Base-by-base conservation (phyloP, 2,329 filamentous ascomycete species). In the Magnaporthiopsis incrustans region DNA sequence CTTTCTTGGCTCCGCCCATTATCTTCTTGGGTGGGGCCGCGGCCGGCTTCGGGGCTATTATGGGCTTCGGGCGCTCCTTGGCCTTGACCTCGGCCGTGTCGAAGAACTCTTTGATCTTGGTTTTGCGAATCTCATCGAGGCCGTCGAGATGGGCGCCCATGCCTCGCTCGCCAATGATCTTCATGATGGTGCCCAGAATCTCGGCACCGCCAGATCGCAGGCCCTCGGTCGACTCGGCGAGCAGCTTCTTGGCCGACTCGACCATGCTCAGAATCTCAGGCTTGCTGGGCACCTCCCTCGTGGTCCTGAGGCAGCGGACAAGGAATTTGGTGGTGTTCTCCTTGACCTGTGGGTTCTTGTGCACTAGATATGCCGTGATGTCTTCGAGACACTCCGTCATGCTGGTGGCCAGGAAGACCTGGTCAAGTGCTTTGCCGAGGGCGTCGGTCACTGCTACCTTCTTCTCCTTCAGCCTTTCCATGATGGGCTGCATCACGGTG, bases 281-380 rank as follows among this genome's bases (percentile, higher is more conserved):
- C 69, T 96, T 95, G 67, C 85, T 84, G 2, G 96, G 96, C 3
- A 95, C 91, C 25, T 91, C 89, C 69, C 88, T 84, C 0, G 94
- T 97, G 0, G 86, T 92, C 68, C 89, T 89, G 59, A 99, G 80
- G 73, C 90, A 94, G 67, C 95, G 86, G 61, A 96, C 89, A n/a
- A 99, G 80, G 71, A 99, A 98, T 67, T 91, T 92, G 77, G 96
- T 89, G 0, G 92, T 96, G 66, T 96, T 93, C 70, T 97, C 91
- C 77, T 99, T 99, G 67, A 99, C 91, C 72, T 97, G 93, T 0
- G 95, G 95, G 73, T 99, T 99, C 77, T 99, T 99, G 82, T 97
- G 91, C 69, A 87, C 88, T 38, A 98, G 78, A 68, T 89, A 96
- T 65, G 95, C 85, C 0, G 91, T 77, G 10, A 92, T 96, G 67